Evolutionary conservation across 1,139 yeast genomes (phyloP).

Genomic region (Yamadazyma triangularis): DNA sequence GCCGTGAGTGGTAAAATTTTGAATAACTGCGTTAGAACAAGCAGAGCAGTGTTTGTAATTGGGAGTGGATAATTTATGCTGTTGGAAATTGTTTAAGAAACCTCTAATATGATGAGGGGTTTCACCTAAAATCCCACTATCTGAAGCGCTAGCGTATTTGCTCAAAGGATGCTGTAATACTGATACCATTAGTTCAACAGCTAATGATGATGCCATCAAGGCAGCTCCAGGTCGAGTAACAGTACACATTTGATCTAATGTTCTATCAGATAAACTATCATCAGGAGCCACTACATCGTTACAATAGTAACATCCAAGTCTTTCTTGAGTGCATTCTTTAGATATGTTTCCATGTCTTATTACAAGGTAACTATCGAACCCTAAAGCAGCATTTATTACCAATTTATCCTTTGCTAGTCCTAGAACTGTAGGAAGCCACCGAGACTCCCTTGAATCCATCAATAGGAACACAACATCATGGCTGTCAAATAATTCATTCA

Average conservation of each 20-base stretch:
- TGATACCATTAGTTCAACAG: slow-evolving; percentile 79
- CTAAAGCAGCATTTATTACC: slow-evolving; percentile 89
- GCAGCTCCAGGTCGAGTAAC: slow-evolving; percentile 98
- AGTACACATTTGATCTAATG: slow-evolving; percentile 97
- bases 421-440: slow-evolving; percentile 93
- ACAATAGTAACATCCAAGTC: slow-evolving; percentile 89
- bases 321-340: slow-evolving; percentile 17
- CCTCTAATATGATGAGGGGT: slow-evolving; percentile 92
- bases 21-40: slow-evolving; percentile 60
- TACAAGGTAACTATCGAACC: slow-evolving; percentile 88
- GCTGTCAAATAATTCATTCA: slow-evolving; percentile 50
- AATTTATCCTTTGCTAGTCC: slow-evolving; percentile 63
- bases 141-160: slow-evolving; percentile 27
- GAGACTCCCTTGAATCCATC: slow-evolving; percentile 91
- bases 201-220: slow-evolving; percentile 76
- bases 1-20: slow-evolving; percentile 46
- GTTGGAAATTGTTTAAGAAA: slow-evolving; percentile 61
- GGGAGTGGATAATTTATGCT: slow-evolving; percentile 63
- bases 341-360: slow-evolving; percentile 77
- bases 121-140: slow-evolving; percentile 57
- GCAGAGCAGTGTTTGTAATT: slow-evolving; percentile 80
- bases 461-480: slow-evolving; percentile 78
- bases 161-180: slow-evolving; percentile 59
- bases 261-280: slow-evolving; percentile 77
- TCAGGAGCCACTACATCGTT: slow-evolving; percentile 93